These are phyloP conservation scores for Exophiala sideris DNA, from an alignment of 2,329 filamentous ascomycete genomes.

Conservation along the genomic window DNA sequence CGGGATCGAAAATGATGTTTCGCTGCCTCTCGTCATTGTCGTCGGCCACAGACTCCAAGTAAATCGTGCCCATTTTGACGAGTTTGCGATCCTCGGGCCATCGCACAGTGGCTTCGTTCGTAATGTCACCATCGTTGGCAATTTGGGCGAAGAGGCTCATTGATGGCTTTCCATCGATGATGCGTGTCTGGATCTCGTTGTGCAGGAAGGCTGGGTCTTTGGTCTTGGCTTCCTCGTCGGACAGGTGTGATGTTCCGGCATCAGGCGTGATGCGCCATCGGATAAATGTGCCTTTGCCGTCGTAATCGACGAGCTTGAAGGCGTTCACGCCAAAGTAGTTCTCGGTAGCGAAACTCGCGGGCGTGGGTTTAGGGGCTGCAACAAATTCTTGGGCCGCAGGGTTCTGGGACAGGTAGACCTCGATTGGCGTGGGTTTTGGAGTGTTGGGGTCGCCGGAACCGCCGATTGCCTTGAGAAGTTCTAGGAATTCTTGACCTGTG, in stretches of 20 bases:
- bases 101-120: slow-evolving; percentile 48
- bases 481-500: slow-evolving; percentile 53
- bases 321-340: slow-evolving; percentile 41
- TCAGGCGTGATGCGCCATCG: slow-evolving; percentile 51
- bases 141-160: slow-evolving; percentile 53
- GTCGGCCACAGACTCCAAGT: slow-evolving; percentile 40
- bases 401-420: slow-evolving; percentile 43
- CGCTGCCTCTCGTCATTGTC: slow-evolving; percentile 47
- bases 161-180: slow-evolving; percentile 37
- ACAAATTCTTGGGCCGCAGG: slow-evolving; percentile 50
- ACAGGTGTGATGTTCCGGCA: slow-evolving; percentile 41
- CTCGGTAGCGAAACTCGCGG: slow-evolving; percentile 49
- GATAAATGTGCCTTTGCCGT: slow-evolving; percentile 47
- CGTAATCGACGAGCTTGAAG: slow-evolving; percentile 32
- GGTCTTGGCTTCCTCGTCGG: slow-evolving; percentile 36
- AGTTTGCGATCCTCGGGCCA: slow-evolving; percentile 53
- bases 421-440: slow-evolving; percentile 20
- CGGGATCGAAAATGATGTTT: slow-evolving; percentile 56
- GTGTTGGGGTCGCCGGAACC: slow-evolving; percentile 31
- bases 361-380: slow-evolving; percentile 49
- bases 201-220: slow-evolving; percentile 48
- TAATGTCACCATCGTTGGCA: slow-evolving; percentile 47
- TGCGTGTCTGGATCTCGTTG: slow-evolving; percentile 42
- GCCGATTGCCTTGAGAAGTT: slow-evolving; percentile 45
- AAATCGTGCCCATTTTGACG: slow-evolving; percentile 51